Base-by-base conservation (phyloP, 306 rosid species). In the Cicer chorassanicum region DNA sequence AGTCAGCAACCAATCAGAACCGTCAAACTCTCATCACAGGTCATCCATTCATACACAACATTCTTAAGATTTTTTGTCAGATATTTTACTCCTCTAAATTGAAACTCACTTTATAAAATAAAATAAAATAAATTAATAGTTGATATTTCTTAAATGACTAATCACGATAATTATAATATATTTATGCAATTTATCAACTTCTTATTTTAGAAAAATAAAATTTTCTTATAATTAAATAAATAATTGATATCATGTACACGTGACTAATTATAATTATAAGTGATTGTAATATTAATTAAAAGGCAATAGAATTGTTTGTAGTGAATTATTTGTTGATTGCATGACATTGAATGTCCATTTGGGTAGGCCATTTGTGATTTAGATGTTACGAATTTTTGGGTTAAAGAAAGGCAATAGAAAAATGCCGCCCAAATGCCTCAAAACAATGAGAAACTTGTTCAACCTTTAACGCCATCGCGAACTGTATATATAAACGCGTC, bases 401-500 rank as follows among this genome's bases (percentile, higher is more conserved):
- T 78, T 78, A 78, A 68, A 73, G 14, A 64, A 69, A 40, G 65
- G 29, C n/a, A 21, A 42, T 70, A 55, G 60, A 21, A 72, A 76
- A 72, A 70, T 48, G 74, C 75, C 72, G 64, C 80, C 75, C 68
- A 40, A 24, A 24, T 46, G 73, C 81, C 75, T 18, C 78, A 70
- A 64, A 76, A 51, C 11, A 14, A 46, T 70, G 16, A 7, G 18
- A 15, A 68, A 71, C 39, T 29, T 70, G 81, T 53, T 78, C 78
- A 77, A 77, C 39, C 65, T 82, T 64, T 85, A 80, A 83, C 65
- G 70, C 41, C 12, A 41, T 18, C 50, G 77, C 80, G 65, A 82
- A 89, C 82, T 73, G 76, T 87, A 83, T 88, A 83, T 81, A 83
- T 81, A 84, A 64, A 79, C 71, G 59, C 62, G 73, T 80, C 70